Evolutionary conservation across 305 asterid genomes (phyloP).

Genomic region (Fraxinus latifolia): DNA sequence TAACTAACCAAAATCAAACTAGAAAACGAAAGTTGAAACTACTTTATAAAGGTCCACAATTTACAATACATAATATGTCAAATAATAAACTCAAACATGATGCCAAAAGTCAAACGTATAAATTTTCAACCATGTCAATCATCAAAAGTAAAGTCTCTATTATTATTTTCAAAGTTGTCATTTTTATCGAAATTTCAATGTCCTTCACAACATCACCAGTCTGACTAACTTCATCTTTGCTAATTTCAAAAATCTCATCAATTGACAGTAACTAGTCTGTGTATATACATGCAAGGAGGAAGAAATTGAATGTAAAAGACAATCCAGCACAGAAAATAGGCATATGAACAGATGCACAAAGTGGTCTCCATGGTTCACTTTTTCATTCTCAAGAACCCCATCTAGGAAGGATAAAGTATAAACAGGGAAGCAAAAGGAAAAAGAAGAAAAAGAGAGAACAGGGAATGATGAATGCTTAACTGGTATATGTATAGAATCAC

Average conservation of each 20-base stretch:
- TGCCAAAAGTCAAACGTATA: not conserved
- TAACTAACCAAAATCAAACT: not conserved
- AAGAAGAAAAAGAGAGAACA: not conserved
- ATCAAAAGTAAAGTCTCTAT: not conserved
- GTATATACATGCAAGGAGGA: not conserved
- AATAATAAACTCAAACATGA: not conserved
- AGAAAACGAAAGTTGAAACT: not conserved
- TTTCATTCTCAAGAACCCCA: not conserved
- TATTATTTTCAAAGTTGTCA: not conserved
- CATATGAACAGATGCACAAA: not conserved
- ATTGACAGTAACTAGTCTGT: not conserved
- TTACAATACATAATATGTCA: not conserved
- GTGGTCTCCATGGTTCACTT: not conserved
- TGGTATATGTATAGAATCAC: not conserved
- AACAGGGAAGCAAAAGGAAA: not conserved
- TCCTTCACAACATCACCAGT: not conserved
- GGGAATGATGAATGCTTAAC: not conserved
- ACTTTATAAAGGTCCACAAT: not conserved
- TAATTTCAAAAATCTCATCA: not conserved
- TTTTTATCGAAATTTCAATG: not conserved
- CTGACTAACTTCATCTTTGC: not conserved
- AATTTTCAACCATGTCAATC: not conserved
- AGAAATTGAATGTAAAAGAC: not conserved
- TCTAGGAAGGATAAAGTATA: not conserved
- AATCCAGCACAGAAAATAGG: not conserved